A percentile compares a stretch with the other conserved stretches of the same genome.
Conservation (phyloP, 23 red algal species). For the Gracilaria vermiculophylla region DNA sequence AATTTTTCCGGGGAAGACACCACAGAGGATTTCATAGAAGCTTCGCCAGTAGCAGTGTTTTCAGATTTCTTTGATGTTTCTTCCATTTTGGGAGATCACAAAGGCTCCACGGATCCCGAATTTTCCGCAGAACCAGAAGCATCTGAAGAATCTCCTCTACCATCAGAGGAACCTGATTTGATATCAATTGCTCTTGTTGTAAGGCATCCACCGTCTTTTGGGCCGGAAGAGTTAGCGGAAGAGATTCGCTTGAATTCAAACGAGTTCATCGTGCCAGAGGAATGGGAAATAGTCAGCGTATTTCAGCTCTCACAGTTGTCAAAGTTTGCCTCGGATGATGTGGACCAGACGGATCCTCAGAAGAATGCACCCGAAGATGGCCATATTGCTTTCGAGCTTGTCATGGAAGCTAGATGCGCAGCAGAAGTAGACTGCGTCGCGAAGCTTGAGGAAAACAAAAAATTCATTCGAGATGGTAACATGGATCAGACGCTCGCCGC, state of each 20-base stretch:
- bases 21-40: background rate
- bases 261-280: conserved; percentile 1
- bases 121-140: background rate
- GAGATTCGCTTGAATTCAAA: conserved; percentile 21
- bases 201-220: conserved; percentile 18
- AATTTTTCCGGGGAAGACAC: background rate
- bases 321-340: background rate
- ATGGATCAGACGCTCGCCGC: conserved; percentile 3
- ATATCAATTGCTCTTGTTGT: background rate
- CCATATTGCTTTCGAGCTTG: background rate
- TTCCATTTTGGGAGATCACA: background rate
- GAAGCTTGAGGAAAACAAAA: background rate
- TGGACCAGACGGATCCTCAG: too few species aligned
- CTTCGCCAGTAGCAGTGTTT: background rate
- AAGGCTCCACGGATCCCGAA: background rate
- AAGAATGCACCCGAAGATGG: background rate
- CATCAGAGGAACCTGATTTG: background rate
- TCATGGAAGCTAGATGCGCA: background rate
- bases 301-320: background rate
- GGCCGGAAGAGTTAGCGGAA: background rate
- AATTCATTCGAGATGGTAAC: background rate
- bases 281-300: conserved; percentile 9
- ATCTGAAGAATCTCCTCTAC: background rate
- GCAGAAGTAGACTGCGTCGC: background rate
- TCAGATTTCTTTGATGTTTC: background rate